These are phyloP conservation scores for Sugiyamaella paludigena DNA, from an alignment of 1,139 yeast genomes.

Conservation along the genomic window DNA sequence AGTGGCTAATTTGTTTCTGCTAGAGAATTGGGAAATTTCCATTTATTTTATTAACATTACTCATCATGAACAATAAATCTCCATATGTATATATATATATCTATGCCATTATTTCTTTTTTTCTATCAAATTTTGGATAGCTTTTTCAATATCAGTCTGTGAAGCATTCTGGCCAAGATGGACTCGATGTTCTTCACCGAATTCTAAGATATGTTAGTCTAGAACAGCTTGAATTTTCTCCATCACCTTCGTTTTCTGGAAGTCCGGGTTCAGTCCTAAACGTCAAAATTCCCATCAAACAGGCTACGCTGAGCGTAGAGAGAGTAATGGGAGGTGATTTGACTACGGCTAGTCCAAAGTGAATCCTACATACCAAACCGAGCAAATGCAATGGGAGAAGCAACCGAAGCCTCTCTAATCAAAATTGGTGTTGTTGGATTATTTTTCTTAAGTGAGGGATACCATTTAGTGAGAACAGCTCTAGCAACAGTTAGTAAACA, in stretches of 20 bases:
- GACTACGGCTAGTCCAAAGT: too few relatives aligned
- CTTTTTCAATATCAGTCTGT: slow-evolving; percentile 20
- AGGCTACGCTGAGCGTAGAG: too few relatives aligned
- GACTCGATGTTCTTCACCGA: slow-evolving; percentile 36
- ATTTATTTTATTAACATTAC: too few relatives aligned
- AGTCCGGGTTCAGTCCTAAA: neutral
- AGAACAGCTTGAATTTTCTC: too few relatives aligned
- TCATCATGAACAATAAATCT: too few relatives aligned
- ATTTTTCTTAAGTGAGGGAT: slow-evolving; percentile 55
- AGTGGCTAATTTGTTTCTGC: too few relatives aligned
- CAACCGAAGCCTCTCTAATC: slow-evolving; percentile 72
- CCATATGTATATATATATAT: neutral
- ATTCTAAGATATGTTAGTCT: slow-evolving; percentile 22
- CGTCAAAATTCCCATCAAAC: too few relatives aligned
- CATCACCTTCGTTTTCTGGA: neutral
- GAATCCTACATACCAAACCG: slow-evolving; percentile 49
- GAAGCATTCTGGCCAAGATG: slow-evolving; percentile 33
- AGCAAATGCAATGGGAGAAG: slow-evolving; percentile 69
- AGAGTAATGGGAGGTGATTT: too few relatives aligned
- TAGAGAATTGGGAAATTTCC: too few relatives aligned
- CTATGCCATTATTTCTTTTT: slow-evolving; percentile 14
- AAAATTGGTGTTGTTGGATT: slow-evolving; percentile 65
- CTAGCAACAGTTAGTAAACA: slow-evolving; percentile 31
- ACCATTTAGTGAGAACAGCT: slow-evolving; percentile 58
- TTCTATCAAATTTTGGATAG: slow-evolving; percentile 25